Evolutionary conservation across 2,329 filamentous ascomycete genomes (phyloP), one percentile per base, ranked within the genome.

Genomic region (Chaetomium sp.): DNA sequence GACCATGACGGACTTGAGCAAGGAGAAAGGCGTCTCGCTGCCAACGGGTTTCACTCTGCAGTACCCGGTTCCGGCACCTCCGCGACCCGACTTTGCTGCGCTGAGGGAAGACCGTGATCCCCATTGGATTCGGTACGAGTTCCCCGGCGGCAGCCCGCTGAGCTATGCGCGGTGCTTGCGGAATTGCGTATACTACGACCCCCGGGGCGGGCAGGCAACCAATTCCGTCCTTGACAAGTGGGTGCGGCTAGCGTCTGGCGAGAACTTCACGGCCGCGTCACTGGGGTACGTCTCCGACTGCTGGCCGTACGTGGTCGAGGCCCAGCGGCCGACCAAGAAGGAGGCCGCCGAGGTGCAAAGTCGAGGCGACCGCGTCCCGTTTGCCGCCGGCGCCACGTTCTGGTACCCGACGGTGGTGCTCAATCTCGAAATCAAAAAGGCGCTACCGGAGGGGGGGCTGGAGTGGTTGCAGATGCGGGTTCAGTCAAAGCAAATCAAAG

Each of bases 361-460:
- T 8, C 55, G 50, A 13, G 72, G 75, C 1, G 70, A 71, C 38
- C 72, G 78, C 63, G 63, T 77, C 74, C 72, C 71, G 58, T 78
- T 74, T 72, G 73, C 60, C 64, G 62, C 74, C 8, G 69, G 75
- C 55, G 73, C 75, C 9, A 70, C 74, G 6, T 87, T 86, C 70
- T 93, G 90, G 91, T 92, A 91, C 74, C 90, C 90, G 0, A 96
- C 91, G 0, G 76, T 96, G 1, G 78, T 88, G 21, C 77, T 95
- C 73, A 92, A 91, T 73, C 72, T 96, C 25, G 91, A 96, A 67
- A 79, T 93, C 47, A 95, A 94, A 79, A 91, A 89, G 74, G 75
- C 82, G 7, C 74, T 96, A 53, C 90, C 90, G 0, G 77, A 78
- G 4, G 60, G 60, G 10, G 91, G 91, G 0, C 85, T 86, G 1